Conservation (phyloP, 352 stramenopile species). For the Thalassiosira ordinaria region DNA sequence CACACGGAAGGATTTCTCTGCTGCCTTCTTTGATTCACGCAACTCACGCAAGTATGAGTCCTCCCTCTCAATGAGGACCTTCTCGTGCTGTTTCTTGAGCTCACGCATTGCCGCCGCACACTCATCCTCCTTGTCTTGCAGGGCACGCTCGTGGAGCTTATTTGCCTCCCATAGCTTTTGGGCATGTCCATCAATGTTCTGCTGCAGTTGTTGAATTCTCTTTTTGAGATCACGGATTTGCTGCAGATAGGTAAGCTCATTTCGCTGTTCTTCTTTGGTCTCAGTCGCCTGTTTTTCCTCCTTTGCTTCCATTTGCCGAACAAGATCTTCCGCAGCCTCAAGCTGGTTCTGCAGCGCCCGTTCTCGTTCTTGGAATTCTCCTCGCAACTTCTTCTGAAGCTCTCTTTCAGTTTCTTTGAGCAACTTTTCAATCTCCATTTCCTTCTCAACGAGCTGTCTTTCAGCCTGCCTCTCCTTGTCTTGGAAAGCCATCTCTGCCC, state of each 20-base stretch:
- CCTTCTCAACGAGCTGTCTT: conserved; percentile 8
- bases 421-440: background rate
- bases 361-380: conserved; percentile 6
- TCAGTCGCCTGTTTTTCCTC: too few relatives aligned
- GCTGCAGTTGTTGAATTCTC: conserved; percentile 33
- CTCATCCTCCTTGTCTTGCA: conserved; percentile 54
- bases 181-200: conserved; percentile 11
- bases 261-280: conserved; percentile 11
- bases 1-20: conserved; percentile 2
- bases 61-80: conserved; percentile 34
- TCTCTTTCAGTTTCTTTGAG: too few relatives aligned
- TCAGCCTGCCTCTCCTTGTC: background rate
- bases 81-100: conserved; percentile 47
- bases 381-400: too few relatives aligned
- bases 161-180: conserved; percentile 41
- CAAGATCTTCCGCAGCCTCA: conserved; percentile 11
- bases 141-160: conserved; percentile 20
- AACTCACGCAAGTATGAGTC: conserved; percentile 31
- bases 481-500: background rate
- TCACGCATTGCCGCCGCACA: conserved; percentile 22
- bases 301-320: conserved; percentile 11
- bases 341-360: conserved; percentile 1
- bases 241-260: conserved; percentile 10
- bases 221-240: conserved; percentile 45
- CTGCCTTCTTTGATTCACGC: conserved; percentile 35